Percentiles rank a stretch among this genome's conserved stretches.
Evolutionary conservation across 2,329 filamentous ascomycete species (phyloP).

Genomic region (Fusarium sp.): DNA sequence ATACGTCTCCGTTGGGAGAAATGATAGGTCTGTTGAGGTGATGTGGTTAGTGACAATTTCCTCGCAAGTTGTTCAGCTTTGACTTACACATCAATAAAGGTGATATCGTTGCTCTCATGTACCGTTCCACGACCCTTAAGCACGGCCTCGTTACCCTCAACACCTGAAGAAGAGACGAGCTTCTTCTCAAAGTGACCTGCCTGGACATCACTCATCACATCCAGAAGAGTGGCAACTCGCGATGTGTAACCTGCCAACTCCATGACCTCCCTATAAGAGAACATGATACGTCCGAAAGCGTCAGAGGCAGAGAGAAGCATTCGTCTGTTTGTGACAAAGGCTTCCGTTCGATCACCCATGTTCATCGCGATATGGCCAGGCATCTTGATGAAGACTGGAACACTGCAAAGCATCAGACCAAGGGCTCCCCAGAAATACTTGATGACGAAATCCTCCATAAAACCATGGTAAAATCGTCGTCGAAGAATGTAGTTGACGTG

Average conservation of each 20-base stretch:
- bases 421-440: conserved; percentile 99
- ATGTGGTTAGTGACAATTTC: conserved; percentile 29
- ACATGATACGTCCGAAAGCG: conserved; percentile 96
- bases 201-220: conserved; percentile 95
- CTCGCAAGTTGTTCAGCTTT: background rate
- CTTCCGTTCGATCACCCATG: conserved; percentile 79
- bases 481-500: conserved; percentile 97
- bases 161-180: conserved; percentile 88
- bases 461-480: conserved; percentile 93
- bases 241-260: conserved; percentile 96
- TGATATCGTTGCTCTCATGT: conserved; percentile 84
- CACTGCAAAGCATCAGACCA: conserved; percentile 89
- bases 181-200: conserved; percentile 95
- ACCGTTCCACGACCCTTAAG: conserved; percentile 85
- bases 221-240: conserved; percentile 86
- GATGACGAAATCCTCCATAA: conserved; percentile 99
- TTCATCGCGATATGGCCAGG: conserved; percentile 74
- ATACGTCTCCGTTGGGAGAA: conserved; percentile 93
- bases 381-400: conserved; percentile 95
- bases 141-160: conserved; percentile 83
- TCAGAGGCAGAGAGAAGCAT: conserved; percentile 95
- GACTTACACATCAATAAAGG: conserved; percentile 82
- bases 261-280: conserved; percentile 97
- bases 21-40: conserved; percentile 78
- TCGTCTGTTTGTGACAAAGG: conserved; percentile 92